These are phyloP conservation scores for Tuber borchii DNA, from an alignment of 495 filamentous ascomycete genomes.

Conservation along the genomic window DNA sequence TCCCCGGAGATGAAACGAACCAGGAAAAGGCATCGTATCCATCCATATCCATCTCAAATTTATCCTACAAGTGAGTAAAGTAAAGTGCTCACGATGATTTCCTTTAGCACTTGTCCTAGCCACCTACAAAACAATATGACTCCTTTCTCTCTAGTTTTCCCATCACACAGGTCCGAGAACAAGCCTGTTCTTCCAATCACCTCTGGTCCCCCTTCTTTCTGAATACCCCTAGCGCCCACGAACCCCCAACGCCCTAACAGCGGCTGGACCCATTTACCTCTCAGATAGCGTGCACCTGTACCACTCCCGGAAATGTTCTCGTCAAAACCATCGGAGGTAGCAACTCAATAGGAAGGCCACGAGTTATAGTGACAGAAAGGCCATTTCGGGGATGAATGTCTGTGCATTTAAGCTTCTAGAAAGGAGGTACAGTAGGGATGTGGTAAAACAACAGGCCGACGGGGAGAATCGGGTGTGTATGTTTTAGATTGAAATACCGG, in stretches of 20 bases:
- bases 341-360: background rate
- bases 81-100: background rate
- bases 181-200: background rate
- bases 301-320: background rate
- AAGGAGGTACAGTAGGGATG: background rate
- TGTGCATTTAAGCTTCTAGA: background rate
- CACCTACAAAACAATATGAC: background rate
- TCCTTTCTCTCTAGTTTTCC: background rate
- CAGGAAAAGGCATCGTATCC: background rate
- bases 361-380: background rate
- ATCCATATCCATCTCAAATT: background rate
- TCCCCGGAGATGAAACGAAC: background rate
- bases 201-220: background rate
- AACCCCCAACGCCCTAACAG: background rate
- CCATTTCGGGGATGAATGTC: background rate
- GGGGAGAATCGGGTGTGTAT: background rate
- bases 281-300: background rate
- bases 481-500: background rate
- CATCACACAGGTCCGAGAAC: background rate
- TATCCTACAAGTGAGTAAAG: background rate
- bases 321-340: background rate
- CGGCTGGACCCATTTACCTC: background rate
- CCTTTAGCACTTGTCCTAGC: background rate
- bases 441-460: background rate
- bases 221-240: background rate